Evolutionary conservation across 192 early-diverging fungal species (phyloP).

Genomic region (Coemansia sp.): DNA sequence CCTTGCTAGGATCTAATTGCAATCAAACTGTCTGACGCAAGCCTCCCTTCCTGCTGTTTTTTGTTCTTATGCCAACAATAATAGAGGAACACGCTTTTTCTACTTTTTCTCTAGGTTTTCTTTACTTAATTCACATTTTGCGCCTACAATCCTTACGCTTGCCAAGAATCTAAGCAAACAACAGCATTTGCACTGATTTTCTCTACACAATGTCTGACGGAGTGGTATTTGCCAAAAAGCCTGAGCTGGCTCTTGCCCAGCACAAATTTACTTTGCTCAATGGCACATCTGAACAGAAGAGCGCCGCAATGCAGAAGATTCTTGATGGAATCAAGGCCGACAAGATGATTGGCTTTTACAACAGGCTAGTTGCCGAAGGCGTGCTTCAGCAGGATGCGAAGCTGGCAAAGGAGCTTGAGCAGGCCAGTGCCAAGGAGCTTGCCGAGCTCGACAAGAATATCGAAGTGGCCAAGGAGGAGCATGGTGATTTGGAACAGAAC

Average conservation of each 20-base stretch:
- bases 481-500: slow-evolving; percentile 80
- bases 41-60: neutral
- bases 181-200: neutral
- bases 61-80: no score
- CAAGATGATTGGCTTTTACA: slow-evolving; percentile 61
- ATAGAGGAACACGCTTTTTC: neutral
- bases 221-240: slow-evolving; percentile 74
- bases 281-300: slow-evolving; percentile 69
- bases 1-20: neutral
- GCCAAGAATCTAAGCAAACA: neutral
- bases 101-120: neutral
- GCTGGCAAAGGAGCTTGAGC: slow-evolving; percentile 37
- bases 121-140: neutral
- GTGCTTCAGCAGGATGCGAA: slow-evolving; percentile 35
- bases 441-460: slow-evolving; percentile 79
- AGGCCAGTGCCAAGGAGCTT: slow-evolving; percentile 76
- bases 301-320: slow-evolving; percentile 69
- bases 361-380: slow-evolving; percentile 27
- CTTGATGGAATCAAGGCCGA: slow-evolving; percentile 77
- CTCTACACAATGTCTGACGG: slow-evolving; percentile 58
- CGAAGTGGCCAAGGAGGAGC: slow-evolving; percentile 87
- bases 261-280: slow-evolving; percentile 75
- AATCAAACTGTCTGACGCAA: slow-evolving; percentile 26
- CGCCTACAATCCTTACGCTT: neutral
- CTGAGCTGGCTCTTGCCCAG: slow-evolving; percentile 85